Percentiles rank a stretch among this genome's conserved stretches.
These are phyloP conservation scores for Ceratocystiopsis brevicomis DNA, from an alignment of 2,329 filamentous ascomycete species.

Conservation along the genomic window DNA sequence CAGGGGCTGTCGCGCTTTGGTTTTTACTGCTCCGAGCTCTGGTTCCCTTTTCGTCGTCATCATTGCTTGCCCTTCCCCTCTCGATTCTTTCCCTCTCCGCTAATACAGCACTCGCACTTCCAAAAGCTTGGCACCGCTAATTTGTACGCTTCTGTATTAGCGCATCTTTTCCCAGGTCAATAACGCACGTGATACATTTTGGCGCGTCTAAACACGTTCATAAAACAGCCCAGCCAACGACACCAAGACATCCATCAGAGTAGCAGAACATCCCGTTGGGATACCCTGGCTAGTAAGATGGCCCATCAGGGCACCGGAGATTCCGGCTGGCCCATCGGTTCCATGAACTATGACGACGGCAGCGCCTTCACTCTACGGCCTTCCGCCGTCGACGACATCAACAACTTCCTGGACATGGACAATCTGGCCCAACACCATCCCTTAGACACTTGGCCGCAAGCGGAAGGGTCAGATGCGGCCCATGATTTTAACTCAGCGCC, in stretches of 20 bases:
- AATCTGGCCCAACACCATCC: slow-evolving; percentile 4
- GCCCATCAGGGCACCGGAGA: slow-evolving; percentile 8
- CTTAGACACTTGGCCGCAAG: slow-evolving; percentile 4
- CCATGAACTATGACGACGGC: slow-evolving; percentile 4
- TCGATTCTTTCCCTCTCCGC: neutral
- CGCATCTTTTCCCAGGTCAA: neutral
- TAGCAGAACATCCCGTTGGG: neutral
- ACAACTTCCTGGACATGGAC: slow-evolving; percentile 5
- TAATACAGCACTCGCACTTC: neutral
- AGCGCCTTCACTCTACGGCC: slow-evolving; percentile 3
- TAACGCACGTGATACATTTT: too few species aligned
- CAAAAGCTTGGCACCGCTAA: neutral
- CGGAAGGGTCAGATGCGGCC: neutral
- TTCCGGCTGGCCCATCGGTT: slow-evolving; percentile 4
- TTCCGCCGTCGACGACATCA: slow-evolving; percentile 2
- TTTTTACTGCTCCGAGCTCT: neutral
- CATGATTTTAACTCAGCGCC: neutral
- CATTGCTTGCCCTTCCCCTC: neutral
- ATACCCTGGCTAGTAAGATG: slow-evolving; percentile 2
- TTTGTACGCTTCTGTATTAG: slow-evolving; percentile 3
- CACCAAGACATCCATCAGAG: neutral
- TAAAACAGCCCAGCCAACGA: neutral
- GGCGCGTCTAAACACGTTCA: neutral
- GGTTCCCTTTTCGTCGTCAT: neutral
- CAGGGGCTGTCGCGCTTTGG: neutral